Evolutionary conservation across 441 rosid species (phyloP).

Genomic region (Pelargonium citronellum): DNA sequence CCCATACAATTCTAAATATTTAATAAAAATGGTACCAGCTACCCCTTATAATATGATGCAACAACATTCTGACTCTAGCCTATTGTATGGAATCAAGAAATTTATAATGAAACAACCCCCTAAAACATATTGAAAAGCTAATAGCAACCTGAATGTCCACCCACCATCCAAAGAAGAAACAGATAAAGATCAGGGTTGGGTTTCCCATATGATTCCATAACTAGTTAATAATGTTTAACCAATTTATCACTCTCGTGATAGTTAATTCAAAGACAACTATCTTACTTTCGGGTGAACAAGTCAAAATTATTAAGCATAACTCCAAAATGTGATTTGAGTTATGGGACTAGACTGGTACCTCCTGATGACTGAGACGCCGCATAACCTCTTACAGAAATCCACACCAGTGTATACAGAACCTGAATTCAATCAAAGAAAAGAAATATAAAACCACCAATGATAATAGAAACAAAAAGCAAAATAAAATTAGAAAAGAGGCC

Average conservation of each 20-base stretch:
- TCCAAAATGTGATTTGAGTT: conserved; percentile 12
- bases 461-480: no score
- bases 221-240: neutral
- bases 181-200: neutral
- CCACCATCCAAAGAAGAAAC: neutral
- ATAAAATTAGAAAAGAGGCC: neutral
- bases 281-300: neutral
- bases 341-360: conserved; percentile 45
- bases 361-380: conserved; percentile 92
- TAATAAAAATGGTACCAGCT: neutral
- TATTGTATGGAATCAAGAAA: neutral
- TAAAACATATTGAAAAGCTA: neutral
- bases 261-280: neutral
- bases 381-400: conserved; percentile 92
- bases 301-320: conserved; percentile 1
- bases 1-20: no score
- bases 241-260: neutral
- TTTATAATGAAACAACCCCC: neutral
- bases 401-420: conserved; percentile 92
- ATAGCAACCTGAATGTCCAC: neutral
- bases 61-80: neutral
- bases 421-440: conserved; percentile 26
- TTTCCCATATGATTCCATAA: neutral
- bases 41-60: neutral
- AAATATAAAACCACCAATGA: neutral